phyloP scores from a whole-genome alignment of 495 filamentous ascomycete genomes.

The Astrothelium macrocarpum region DNA sequence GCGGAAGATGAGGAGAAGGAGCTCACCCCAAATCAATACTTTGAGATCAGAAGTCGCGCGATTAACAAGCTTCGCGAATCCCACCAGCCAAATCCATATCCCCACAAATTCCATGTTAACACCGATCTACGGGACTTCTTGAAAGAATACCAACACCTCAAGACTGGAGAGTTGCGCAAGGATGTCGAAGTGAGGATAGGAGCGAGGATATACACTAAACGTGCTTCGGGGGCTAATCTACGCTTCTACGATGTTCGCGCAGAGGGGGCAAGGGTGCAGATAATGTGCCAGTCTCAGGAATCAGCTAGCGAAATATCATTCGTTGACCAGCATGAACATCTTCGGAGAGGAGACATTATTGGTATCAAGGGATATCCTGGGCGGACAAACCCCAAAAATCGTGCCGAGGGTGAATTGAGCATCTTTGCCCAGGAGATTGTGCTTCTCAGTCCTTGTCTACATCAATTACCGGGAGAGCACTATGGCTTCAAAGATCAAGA shows the following conservation, averaged over 20 bases:
- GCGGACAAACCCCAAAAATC: constrained; percentile 75
- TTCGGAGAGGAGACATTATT: constrained; percentile 85
- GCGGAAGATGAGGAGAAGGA: constrained; percentile 62
- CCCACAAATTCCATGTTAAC: constrained; percentile 91
- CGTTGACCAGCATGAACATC: constrained; percentile 76
- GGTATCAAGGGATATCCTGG: constrained; percentile 84
- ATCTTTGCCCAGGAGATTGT: constrained; percentile 83
- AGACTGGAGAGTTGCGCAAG: constrained; percentile 73
- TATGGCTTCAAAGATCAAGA: constrained; percentile 94
- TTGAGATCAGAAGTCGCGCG: constrained; percentile 80
- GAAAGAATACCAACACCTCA: constrained; percentile 61
- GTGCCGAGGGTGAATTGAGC: constrained; percentile 76
- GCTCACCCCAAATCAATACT: constrained; percentile 96
- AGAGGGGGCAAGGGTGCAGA: constrained; percentile 75
- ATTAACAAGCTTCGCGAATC: constrained; percentile 78
- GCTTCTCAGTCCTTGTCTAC: constrained; percentile 82
- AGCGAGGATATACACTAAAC: constrained; percentile 82
- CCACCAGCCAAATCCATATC: constrained; percentile 81
- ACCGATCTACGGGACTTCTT: constrained; percentile 69
- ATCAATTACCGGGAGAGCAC: constrained; percentile 84
- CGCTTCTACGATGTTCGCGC: constrained; percentile 88
- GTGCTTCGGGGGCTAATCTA: constrained; percentile 71
- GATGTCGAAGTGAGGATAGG: constrained; percentile 64
- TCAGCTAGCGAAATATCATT: constrained; percentile 55
- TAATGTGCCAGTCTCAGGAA: constrained; percentile 80